Evolutionary conservation across 169 alveolate species (phyloP).

Genomic region (Ichthyophthirius multifiliis): DNA sequence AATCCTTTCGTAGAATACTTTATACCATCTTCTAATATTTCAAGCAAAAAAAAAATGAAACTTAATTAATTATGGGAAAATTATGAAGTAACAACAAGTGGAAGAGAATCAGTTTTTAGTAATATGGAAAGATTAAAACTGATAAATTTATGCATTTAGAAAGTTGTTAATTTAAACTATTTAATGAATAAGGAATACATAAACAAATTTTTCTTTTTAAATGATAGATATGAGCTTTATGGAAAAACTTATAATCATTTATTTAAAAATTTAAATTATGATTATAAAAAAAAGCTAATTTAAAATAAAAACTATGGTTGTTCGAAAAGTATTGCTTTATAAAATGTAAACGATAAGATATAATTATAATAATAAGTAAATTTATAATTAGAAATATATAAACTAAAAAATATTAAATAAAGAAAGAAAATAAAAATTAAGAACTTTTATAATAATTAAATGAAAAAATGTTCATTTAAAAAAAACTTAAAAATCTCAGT

Average conservation of each 20-base stretch:
- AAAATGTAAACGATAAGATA: too few species aligned
- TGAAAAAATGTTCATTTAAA: background rate
- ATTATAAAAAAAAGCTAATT: too few species aligned
- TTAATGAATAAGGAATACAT: background rate
- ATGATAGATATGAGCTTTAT: slow-evolving; percentile 14
- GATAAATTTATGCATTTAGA: background rate
- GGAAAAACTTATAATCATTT: background rate
- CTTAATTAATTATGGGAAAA: slow-evolving; percentile 9
- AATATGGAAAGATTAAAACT: slow-evolving; percentile 32
- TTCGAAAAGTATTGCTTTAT: too few species aligned
- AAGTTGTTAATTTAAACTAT: slow-evolving; percentile 3
- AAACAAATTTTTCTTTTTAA: background rate
- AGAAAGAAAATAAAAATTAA: too few species aligned
- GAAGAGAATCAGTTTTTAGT: slow-evolving; percentile 5
- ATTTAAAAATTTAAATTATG: background rate
- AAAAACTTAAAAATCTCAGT: background rate
- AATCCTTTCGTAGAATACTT: background rate
- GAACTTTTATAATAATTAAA: background rate
- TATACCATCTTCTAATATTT: background rate
- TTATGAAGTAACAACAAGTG: slow-evolving; percentile 17
- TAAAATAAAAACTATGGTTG: too few species aligned
- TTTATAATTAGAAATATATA: too few species aligned
- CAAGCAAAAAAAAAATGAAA: background rate
- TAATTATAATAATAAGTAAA: too few species aligned
- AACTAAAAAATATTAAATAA: too few species aligned